These are phyloP conservation scores for Trichoderma aggressivum DNA, from an alignment of 2,329 filamentous ascomycete genomes.

Conservation along the genomic window DNA sequence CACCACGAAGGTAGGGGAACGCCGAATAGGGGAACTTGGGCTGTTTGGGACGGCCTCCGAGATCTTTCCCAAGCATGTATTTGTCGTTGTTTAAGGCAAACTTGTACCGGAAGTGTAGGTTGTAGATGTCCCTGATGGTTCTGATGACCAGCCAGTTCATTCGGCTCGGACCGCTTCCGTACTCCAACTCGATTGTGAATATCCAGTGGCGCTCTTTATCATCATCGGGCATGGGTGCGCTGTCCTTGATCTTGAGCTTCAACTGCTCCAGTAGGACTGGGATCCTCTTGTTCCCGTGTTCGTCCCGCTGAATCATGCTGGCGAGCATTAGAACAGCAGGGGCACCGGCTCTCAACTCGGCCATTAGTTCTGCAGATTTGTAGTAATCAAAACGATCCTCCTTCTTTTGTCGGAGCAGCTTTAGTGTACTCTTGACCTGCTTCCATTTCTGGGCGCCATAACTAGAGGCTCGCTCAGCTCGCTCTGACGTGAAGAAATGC, in stretches of 20 bases:
- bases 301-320: conserved; percentile 96
- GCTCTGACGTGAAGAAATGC: conserved; percentile 60
- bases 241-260: conserved; percentile 82
- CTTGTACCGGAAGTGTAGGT: conserved; percentile 92
- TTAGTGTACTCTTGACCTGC: conserved; percentile 86
- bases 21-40: conserved; percentile 86
- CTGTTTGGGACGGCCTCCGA: conserved; percentile 69
- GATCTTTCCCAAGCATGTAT: conserved; percentile 67
- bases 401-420: conserved; percentile 74
- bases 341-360: conserved; percentile 86
- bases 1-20: conserved; percentile 82
- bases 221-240: conserved; percentile 62
- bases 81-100: conserved; percentile 80
- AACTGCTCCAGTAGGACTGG: conserved; percentile 93
- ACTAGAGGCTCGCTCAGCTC: conserved; percentile 69
- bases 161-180: conserved; percentile 88
- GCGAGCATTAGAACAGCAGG: conserved; percentile 92
- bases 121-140: conserved; percentile 84
- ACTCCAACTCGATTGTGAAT: conserved; percentile 91
- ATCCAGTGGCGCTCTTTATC: conserved; percentile 70
- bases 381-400: conserved; percentile 87
- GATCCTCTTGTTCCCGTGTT: conserved; percentile 91
- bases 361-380: conserved; percentile 95
- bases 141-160: conserved; percentile 96
- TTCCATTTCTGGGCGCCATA: conserved; percentile 84